Conservation (phyloP, 169 alveolate species). For the Plasmodium vinckei region DNA sequence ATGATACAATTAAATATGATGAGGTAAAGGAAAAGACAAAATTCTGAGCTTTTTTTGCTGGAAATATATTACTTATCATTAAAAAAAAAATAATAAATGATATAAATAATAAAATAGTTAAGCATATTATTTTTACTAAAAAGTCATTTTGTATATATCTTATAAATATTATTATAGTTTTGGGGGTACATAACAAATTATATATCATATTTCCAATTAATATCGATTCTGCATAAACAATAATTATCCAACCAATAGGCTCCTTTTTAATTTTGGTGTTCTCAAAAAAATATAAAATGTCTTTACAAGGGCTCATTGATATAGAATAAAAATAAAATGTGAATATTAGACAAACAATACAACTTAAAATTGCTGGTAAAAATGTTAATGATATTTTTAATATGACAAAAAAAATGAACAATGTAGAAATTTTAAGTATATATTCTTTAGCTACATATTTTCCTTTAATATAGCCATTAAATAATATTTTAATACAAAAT, state of each 20-base stretch:
- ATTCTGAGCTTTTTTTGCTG: constrained; percentile 69
- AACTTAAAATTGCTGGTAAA: constrained; percentile 44
- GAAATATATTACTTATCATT: constrained; percentile 63
- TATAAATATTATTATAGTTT: constrained; percentile 1
- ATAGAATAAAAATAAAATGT: constrained; percentile 63
- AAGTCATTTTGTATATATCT: constrained; percentile 12
- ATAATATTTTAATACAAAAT: constrained; percentile 38
- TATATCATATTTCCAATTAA: constrained; percentile 57
- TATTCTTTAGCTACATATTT: constrained; percentile 51
- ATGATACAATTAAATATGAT: constrained; percentile 47
- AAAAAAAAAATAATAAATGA: constrained; percentile 32
- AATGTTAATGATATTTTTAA: constrained; percentile 15
- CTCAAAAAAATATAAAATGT: constrained; percentile 21
- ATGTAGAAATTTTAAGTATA: constrained; percentile 51
- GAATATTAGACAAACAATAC: constrained; percentile 26
- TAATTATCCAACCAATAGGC: constrained; percentile 69
- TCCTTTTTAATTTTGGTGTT: constrained; percentile 24
- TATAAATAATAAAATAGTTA: constrained; percentile 26
- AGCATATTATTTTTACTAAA: constrained; percentile 7
- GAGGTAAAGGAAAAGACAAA: constrained; percentile 72
- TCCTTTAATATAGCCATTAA: constrained; percentile 34
- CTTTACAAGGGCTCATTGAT: constrained; percentile 50
- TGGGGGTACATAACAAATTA: constrained; percentile 33
- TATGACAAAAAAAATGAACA: constrained; percentile 42
- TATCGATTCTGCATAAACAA: constrained; percentile 54